A percentile compares a stretch with the other conserved stretches of the same genome.
Evolutionary conservation across 1,284 basidiomycete genomes (phyloP).

Genomic region (Ustilago tritici): DNA sequence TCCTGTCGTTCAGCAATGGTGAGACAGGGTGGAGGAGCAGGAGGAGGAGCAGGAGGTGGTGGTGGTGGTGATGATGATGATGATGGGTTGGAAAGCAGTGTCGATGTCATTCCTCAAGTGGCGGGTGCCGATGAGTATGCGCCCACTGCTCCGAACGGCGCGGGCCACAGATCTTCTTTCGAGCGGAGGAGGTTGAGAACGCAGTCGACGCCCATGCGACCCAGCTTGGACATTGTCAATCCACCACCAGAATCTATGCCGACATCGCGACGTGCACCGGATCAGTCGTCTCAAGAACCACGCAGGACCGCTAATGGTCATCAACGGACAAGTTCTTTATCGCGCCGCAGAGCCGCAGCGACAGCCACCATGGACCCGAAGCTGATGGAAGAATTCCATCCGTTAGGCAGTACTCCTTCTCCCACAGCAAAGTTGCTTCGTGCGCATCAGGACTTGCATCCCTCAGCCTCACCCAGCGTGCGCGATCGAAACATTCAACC

Average conservation of each 20-base stretch:
- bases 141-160: not conserved
- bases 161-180: conserved; percentile 7
- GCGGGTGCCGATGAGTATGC: not conserved
- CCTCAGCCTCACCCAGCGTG: conserved; percentile 9
- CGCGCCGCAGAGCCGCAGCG: conserved; percentile 24
- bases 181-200: conserved; percentile 30
- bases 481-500: conserved; percentile 28
- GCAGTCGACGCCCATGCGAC: conserved; percentile 47
- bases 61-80: too few relatives aligned
- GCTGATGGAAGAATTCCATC: conserved; percentile 57
- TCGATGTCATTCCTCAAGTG: conserved; percentile 19
- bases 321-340: conserved; percentile 31
- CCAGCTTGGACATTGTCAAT: conserved; percentile 23
- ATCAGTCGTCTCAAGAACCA: conserved; percentile 10
- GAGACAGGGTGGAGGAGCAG: not conserved
- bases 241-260: not conserved
- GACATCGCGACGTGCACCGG: conserved; percentile 5
- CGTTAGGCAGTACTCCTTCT: conserved; percentile 46
- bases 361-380: conserved; percentile 30
- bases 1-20: not conserved
- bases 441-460: conserved; percentile 20
- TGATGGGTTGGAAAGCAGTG: conserved; percentile 11
- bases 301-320: conserved; percentile 13
- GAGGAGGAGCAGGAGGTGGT: too few relatives aligned
- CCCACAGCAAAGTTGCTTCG: conserved; percentile 23